Percentiles rank a stretch among this genome's conserved stretches.
phyloP scores from a whole-genome alignment of 2,329 filamentous ascomycete species.

The Triangularia setosa region DNA sequence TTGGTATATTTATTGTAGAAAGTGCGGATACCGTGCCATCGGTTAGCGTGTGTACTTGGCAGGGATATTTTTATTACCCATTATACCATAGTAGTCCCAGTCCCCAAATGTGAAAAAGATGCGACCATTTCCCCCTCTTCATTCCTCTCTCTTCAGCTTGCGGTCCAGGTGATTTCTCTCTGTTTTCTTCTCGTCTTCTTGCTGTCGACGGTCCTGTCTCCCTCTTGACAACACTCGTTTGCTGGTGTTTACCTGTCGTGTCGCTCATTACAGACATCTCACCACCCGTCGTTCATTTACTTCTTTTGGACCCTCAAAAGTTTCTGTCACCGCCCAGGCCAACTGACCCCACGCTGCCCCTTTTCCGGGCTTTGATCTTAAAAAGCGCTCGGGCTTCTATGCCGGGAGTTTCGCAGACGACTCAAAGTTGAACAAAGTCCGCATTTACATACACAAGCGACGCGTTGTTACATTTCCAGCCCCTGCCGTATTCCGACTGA shows the following conservation, averaged over 20 bases:
- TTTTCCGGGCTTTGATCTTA: constrained; percentile 3
- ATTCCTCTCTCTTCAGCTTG: background rate
- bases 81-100: no score
- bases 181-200: background rate
- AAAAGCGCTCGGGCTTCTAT: constrained; percentile 1
- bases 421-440: constrained; percentile 2
- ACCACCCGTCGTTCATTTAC: background rate
- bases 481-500: background rate
- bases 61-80: no score
- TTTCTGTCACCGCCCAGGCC: background rate
- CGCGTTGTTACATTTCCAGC: background rate
- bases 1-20: no score
- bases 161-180: background rate
- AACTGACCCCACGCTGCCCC: constrained; percentile 5
- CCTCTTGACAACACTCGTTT: background rate
- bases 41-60: no score
- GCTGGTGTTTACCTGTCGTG: background rate
- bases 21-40: background rate
- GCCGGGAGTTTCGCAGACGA: background rate
- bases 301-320: background rate
- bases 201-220: background rate
- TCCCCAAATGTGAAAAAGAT: constrained; percentile 1
- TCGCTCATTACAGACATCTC: background rate
- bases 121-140: constrained; percentile 4
- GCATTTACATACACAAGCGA: background rate